These are phyloP conservation scores for Trichocladium antarcticum DNA, from an alignment of 495 filamentous ascomycete genomes.

Conservation along the genomic window DNA sequence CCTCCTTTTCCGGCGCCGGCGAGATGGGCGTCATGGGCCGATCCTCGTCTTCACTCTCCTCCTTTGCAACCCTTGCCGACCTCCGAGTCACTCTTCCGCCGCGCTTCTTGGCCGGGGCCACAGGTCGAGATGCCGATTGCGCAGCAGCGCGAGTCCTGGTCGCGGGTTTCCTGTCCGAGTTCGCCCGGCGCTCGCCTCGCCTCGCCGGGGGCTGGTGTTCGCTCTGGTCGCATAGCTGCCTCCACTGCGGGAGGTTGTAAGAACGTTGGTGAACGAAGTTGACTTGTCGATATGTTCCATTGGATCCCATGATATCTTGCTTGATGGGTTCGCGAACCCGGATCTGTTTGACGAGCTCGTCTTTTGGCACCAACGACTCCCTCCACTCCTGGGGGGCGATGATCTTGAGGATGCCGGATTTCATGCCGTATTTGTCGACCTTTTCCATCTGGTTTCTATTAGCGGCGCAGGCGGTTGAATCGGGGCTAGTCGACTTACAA, in stretches of 20 bases:
- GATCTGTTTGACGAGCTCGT: conserved; percentile 81
- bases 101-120: conserved; percentile 27
- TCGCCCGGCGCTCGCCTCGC: conserved; percentile 74
- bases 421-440: conserved; percentile 91
- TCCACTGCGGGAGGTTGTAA: conserved; percentile 96
- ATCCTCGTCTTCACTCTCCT: conserved; percentile 31
- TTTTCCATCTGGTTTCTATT: conserved; percentile 50
- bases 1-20: conserved; percentile 33
- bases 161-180: conserved; percentile 49
- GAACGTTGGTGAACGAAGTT: conserved; percentile 92
- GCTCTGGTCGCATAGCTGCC: conserved; percentile 76
- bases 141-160: conserved; percentile 24
- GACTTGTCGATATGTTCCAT: conserved; percentile 88
- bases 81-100: conserved; percentile 18
- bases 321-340: conserved; percentile 93
- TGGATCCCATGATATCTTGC: conserved; percentile 90
- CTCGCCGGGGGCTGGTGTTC: conserved; percentile 94
- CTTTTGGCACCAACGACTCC: conserved; percentile 61
- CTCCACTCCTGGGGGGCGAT: conserved; percentile 92
- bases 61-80: conserved; percentile 20
- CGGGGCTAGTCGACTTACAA: conserved; percentile 36
- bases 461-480: conserved; percentile 3
- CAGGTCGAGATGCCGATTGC: conserved; percentile 14
- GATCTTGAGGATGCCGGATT: conserved; percentile 90
- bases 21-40: conserved; percentile 47